Evolutionary conservation across 208 protist species (phyloP).

Genomic region (Lotmaria passim): DNA sequence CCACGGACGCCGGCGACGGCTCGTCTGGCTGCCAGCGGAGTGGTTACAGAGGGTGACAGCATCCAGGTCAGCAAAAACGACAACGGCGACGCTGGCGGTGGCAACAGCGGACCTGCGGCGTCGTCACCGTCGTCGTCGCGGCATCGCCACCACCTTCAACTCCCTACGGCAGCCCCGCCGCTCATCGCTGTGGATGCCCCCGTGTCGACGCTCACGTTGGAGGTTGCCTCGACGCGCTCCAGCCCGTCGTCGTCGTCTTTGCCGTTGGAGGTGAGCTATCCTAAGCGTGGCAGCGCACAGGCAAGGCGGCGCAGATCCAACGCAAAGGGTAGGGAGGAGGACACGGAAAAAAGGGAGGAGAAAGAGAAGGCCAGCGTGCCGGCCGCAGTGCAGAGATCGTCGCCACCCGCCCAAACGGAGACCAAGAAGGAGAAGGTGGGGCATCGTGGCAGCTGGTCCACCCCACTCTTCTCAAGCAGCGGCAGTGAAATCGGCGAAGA

Average conservation of each 20-base stretch:
- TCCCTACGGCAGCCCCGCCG: not conserved
- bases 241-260: not conserved
- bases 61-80: not conserved
- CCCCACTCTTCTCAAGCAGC: conserved; percentile 8
- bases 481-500: not conserved
- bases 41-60: not conserved
- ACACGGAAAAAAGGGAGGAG: too few species aligned
- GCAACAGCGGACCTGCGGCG: too few species aligned
- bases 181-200: conserved; percentile 16
- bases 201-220: conserved; percentile 9
- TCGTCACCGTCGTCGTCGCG: not conserved
- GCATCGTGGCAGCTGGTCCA: conserved; percentile 7
- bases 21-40: not conserved
- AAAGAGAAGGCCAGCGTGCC: too few species aligned
- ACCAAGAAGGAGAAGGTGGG: not conserved
- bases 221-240: conserved; percentile 21
- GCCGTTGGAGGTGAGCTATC: not conserved
- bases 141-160: conserved; percentile 10
- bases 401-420: not conserved
- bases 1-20: conserved; percentile 7
- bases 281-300: too few species aligned
- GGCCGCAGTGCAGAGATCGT: too few species aligned
- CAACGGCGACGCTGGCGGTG: not conserved
- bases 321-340: too few species aligned
- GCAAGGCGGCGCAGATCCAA: too few species aligned